Conservation (phyloP, 305 asterid genomes). For the Fraxinus nigra region DNA sequence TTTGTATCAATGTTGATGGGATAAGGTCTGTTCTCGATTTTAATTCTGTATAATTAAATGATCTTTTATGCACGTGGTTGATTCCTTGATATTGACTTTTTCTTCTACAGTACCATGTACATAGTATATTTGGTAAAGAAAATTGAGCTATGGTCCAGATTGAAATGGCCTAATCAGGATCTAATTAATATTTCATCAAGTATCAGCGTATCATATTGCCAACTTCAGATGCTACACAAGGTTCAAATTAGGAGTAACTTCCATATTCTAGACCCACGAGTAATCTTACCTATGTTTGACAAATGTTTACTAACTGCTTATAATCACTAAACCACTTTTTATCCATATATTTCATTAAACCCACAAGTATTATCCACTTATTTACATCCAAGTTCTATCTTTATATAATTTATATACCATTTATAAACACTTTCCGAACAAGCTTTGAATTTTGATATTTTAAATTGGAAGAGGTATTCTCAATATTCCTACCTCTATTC, state of each 20-base stretch:
- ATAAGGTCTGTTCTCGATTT: conserved; percentile 52
- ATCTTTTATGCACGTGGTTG: neutral
- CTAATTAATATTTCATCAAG: neutral
- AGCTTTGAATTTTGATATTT: neutral
- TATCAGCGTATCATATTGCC: neutral
- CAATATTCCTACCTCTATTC: neutral
- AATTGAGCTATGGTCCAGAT: neutral
- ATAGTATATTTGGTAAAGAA: neutral
- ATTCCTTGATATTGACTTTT: neutral
- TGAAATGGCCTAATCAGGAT: neutral
- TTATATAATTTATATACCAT: neutral
- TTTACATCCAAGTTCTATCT: neutral
- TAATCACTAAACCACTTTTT: neutral
- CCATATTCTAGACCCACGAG: neutral
- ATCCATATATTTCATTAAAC: neutral
- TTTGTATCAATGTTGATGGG: conserved; percentile 76
- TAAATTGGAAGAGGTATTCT: neutral
- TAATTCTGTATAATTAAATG: neutral
- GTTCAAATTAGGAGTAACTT: neutral
- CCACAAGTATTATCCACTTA: neutral
- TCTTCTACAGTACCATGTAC: neutral
- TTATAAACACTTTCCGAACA: neutral
- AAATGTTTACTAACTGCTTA: neutral
- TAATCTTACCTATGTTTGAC: neutral
- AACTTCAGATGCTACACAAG: neutral